Evolutionary conservation across 345 rosid species (phyloP), one percentile per base, ranked within the genome.

Genomic region (Pseudoturritis turrita): DNA sequence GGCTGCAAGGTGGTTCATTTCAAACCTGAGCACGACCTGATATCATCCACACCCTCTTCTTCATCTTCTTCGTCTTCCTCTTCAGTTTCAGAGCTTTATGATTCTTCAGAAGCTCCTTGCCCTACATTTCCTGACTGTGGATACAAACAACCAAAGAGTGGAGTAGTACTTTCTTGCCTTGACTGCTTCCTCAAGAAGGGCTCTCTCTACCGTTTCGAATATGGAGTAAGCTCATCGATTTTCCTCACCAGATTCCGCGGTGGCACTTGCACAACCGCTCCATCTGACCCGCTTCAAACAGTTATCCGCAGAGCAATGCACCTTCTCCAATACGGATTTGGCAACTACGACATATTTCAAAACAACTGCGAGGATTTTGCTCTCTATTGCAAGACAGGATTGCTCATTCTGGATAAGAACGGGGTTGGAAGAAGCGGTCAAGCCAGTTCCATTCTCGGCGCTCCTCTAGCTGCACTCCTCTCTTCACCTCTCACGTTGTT

Each of bases 291-390:
- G 6, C 54, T 84, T n/a, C 84, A 81, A 67, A 55, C 76, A 10
- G 96, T 88, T n/a, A 65, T 91, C 72, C 92, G 89, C 58, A 77
- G 97, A 55, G 93, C 99, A 69, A 91, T 95, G 96, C 79, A 91
- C 80, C 99, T 95, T 67, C 95, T 95, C 57, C 97, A 95, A 61
- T 89, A 89, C 70, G 97, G 97, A n/a, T 95, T 95, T 56, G 99
- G 99, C 23, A 88, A 87, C 74, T 95, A 95, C 49, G 83, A 95
- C 40, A 45, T 91, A 57, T 87, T 95, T 68, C 85, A 81, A 65
- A 95, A 91, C 83, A 95, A 95, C 76, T 95, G 99, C 10, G 99
- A 95, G 82, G 96, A 95, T 68, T 95, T 91, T 60, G 90, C 99
- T 3, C 75, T 95, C 46, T 95, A 95, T 74, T 95, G 99, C 78